Evolutionary conservation across 2,329 filamentous ascomycete species (phyloP), one percentile per base, ranked within the genome.

Genomic region (Neonectria magnoliae): DNA sequence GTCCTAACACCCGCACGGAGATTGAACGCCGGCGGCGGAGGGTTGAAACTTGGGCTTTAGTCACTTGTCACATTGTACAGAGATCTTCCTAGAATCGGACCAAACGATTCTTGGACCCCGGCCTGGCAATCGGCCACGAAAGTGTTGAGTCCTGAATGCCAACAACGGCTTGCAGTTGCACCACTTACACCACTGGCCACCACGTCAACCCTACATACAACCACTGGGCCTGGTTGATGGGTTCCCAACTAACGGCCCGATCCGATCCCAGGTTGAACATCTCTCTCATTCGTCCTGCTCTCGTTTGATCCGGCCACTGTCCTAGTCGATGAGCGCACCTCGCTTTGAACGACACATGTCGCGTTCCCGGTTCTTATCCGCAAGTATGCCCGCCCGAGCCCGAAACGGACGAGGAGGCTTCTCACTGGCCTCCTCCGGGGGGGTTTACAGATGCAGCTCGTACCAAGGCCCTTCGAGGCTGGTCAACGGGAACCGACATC

Each of bases 51-150:
- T 76, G 75, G 52, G 80, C 79, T 83, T 76, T 72, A 78, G 79
- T 84, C 82, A 84, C 80, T 80, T 84, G 75, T 73, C 77, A 85
- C 83, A 82, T 73, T 61, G 58, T 56, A 75, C 72, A 75, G 57
- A 83, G 82, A 85, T 85, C 83, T 83, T 72, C 66, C 81, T 83
- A 73, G 70, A 70, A 72, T 70, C 65, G 41, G 62, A 48, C 68
- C 68, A 70, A 71, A 65, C 59, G 62, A 66, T 57, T 51, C 55
- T 67, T 65, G 64, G 29, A 61, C 53, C 50, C 57, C 51, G 64
- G 33, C 57, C 65, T 66, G 53, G 57, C 42, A 53, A 38, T 60
- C 62, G 54, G 55, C 65, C 65, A 54, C 65, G 62, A 62, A 62
- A 53, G 47, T 44, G 52, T 16, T 50, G 31, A 56, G 38, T 42